These are phyloP conservation scores for Rhododendron ovatum DNA, from an alignment of 148 eudicot species.

Conservation along the genomic window DNA sequence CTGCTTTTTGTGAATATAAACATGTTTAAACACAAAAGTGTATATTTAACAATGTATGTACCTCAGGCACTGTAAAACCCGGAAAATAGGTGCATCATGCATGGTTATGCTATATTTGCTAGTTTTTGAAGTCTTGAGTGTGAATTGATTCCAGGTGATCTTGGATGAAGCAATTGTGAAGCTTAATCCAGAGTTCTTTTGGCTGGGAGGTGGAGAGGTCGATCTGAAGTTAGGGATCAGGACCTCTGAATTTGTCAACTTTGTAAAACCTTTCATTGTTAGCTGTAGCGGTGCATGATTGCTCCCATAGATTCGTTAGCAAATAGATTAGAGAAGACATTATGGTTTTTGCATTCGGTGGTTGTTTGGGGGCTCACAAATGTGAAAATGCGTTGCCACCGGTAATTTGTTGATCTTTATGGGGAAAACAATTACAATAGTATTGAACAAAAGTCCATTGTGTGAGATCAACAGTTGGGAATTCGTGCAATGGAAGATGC, in stretches of 20 bases:
- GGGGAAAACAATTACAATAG: neutral
- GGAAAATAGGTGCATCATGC: neutral
- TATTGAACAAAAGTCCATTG: neutral
- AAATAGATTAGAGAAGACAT: neutral
- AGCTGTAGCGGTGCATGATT: constrained; percentile 61
- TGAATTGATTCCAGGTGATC: constrained; percentile 59
- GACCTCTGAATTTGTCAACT: constrained; percentile 67
- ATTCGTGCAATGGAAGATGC: neutral
- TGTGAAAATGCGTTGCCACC: constrained; percentile 1
- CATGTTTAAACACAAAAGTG: neutral
- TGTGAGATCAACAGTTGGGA: neutral
- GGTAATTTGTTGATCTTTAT: neutral
- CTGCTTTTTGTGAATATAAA: neutral
- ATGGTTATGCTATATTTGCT: neutral
- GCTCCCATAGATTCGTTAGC: neutral
- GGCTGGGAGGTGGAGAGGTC: constrained; percentile 97
- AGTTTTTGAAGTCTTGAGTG: neutral
- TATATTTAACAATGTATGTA: neutral
- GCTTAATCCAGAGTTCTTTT: constrained; percentile 86
- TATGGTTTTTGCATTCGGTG: neutral
- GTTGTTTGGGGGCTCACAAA: neutral
- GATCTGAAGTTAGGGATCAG: constrained; percentile 80
- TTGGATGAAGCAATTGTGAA: constrained; percentile 89
- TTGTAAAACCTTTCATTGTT: constrained; percentile 68
- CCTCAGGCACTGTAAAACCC: neutral